Evolutionary conservation across 495 filamentous ascomycete species (phyloP), one percentile per base, ranked within the genome.

Genomic region (Penicillium alfredii): DNA sequence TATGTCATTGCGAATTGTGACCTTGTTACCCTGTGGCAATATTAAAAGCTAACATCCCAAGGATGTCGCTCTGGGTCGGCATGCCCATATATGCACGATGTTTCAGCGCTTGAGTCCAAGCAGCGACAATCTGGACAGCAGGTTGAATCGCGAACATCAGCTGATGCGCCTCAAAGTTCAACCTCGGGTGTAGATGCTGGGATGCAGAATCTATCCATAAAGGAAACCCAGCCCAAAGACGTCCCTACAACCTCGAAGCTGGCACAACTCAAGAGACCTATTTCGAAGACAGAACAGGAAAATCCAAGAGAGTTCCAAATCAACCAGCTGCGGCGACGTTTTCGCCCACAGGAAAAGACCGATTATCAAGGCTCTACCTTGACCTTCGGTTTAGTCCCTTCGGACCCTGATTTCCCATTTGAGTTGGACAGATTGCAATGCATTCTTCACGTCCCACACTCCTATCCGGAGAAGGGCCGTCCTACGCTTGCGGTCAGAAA

Each of bases 381-480:
- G 13, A 56, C 62, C 0, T 85, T 94, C 55, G 68, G 64, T 13
- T 45, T 95, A 37, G 60, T 56, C 9, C 88, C 88, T 4, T 89
- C 86, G n/a, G 88, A 93, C 51, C 86, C 86, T 0, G 86, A 93
- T 51, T 90, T 90, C 42, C 81, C 86, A 4, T 93, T 84, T 42
- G 83, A 88, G 13, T 62, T 93, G 42, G 73, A 80, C 8, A 67
- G 68, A 13, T 63, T 93, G n/a, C 67, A 83, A 38, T 88, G 86
- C 51, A 64, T 76, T 2, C 64, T 95, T n/a, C 71, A 63, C 33
- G 72, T 95, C 6, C 86, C 88, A 1, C 39, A 34, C 0, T 56
- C 52, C 8, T 92, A 86, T 53, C 84, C 85, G 2, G 36, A 32
- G 3, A 47, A 50, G 10, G 64, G 50, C 8, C 60, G 63, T 10